Evolutionary conservation across 495 filamentous ascomycete species (phyloP).

Genomic region (Pseudomonodictys pantanalensis): DNA sequence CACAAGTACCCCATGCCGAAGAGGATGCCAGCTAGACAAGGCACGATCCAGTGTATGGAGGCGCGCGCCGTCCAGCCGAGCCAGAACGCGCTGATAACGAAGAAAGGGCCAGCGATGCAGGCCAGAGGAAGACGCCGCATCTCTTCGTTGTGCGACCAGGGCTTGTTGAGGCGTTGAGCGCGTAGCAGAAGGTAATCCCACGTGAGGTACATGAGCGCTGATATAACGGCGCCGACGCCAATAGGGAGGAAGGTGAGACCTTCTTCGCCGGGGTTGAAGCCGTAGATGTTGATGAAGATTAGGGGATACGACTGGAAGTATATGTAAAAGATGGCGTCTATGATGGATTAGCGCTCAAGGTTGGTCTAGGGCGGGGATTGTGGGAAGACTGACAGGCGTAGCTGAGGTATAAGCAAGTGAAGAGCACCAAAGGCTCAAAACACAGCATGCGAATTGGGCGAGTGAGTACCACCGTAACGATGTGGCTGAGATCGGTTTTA

Average conservation of each 20-base stretch:
- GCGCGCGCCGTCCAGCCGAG: constrained; percentile 62
- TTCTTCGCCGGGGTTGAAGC: constrained; percentile 39
- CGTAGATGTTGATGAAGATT: constrained; percentile 39
- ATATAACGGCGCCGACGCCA: constrained; percentile 43
- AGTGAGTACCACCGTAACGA: constrained; percentile 45
- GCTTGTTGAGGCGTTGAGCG: constrained; percentile 40
- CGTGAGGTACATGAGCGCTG: constrained; percentile 50
- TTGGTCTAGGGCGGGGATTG: background rate
- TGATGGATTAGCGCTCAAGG: constrained; percentile 35
- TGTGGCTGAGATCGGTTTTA: constrained; percentile 39
- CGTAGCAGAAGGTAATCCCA: constrained; percentile 55
- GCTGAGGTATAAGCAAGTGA: constrained; percentile 65
- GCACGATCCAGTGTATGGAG: constrained; percentile 60
- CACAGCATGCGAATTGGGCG: constrained; percentile 55
- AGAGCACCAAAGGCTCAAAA: constrained; percentile 61
- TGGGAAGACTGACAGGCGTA: constrained; percentile 17
- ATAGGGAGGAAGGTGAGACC: constrained; percentile 44
- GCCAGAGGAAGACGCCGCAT: constrained; percentile 63
- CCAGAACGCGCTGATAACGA: constrained; percentile 67
- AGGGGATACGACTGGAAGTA: constrained; percentile 55
- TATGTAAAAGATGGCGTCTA: constrained; percentile 75
- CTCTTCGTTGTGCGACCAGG: constrained; percentile 55
- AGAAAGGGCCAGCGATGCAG: constrained; percentile 62
- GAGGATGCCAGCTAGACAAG: constrained; percentile 60
- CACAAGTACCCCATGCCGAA: constrained; percentile 69